These are phyloP conservation scores for Trichoderma reesei DNA, from an alignment of 495 filamentous ascomycete species.

Conservation along the genomic window DNA sequence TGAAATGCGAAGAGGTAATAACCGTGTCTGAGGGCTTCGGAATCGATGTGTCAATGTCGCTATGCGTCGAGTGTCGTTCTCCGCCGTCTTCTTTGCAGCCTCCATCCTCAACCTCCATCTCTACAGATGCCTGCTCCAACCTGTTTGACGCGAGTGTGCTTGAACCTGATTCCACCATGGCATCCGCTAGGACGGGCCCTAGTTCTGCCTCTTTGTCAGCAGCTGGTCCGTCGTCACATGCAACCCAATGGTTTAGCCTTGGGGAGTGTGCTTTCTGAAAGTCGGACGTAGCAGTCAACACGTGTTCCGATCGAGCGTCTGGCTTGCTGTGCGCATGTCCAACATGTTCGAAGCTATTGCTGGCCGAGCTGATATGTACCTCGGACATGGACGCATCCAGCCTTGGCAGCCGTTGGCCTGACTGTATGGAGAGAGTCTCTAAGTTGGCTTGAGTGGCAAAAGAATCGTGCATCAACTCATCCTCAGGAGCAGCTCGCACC, in stretches of 20 bases:
- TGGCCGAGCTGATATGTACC: slow-evolving; percentile 1
- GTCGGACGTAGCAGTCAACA: background rate
- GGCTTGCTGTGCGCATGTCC: background rate
- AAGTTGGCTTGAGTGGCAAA: background rate
- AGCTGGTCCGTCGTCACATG: background rate
- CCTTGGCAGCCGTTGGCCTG: background rate
- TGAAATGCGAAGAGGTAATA: slow-evolving; percentile 23
- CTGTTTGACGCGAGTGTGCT: background rate
- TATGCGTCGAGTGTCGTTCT: background rate
- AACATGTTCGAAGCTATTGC: background rate
- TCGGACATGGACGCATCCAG: background rate
- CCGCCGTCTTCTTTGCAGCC: background rate
- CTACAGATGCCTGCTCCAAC: background rate
- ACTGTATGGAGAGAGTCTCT: background rate
- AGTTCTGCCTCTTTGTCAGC: slow-evolving; percentile 5
- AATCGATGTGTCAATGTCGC: background rate
- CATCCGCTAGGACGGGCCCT: background rate
- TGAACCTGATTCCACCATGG: background rate
- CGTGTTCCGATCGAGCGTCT: background rate
- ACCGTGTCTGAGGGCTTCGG: slow-evolving; percentile 14
- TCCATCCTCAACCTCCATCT: background rate
- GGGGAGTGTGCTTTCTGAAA: background rate
- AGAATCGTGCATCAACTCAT: slow-evolving; percentile 5
- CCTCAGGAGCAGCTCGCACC: background rate
- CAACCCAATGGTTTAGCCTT: background rate